Percentiles rank a stretch among this genome's conserved stretches.
Conservation (phyloP, 441 rosid species). For the Mallotus repandus region DNA sequence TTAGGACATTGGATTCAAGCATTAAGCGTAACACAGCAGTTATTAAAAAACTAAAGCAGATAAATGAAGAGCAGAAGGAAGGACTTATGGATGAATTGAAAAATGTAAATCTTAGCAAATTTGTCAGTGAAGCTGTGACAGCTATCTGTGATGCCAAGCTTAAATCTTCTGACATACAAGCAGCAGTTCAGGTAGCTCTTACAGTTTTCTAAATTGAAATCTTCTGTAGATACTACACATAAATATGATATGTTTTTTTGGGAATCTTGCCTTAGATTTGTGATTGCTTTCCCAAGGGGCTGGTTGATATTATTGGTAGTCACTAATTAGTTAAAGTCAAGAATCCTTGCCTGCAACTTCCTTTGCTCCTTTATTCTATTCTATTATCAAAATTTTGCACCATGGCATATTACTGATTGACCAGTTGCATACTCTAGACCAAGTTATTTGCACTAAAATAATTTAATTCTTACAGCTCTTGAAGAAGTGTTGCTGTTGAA, state of each 20-base stretch:
- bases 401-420: background rate
- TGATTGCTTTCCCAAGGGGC: conserved; percentile 2
- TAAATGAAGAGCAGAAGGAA: conserved; percentile 94
- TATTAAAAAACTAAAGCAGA: conserved; percentile 89
- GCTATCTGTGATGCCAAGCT: conserved; percentile 99
- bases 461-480: background rate
- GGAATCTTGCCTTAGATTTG: background rate
- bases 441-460: background rate
- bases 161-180: conserved; percentile 87
- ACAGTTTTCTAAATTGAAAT: background rate
- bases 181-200: conserved; percentile 84
- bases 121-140: conserved; percentile 95
- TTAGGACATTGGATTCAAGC: conserved; percentile 95
- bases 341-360: background rate
- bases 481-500: background rate
- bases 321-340: background rate
- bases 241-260: background rate
- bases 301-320: background rate
- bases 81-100: conserved; percentile 91
- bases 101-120: conserved; percentile 86
- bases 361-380: background rate
- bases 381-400: background rate
- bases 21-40: conserved; percentile 93
- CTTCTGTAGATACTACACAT: background rate
- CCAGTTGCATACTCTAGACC: background rate